Evolutionary conservation across 225 moss, liverwort and hornwort species (phyloP).

Genomic region (Pseudisothecium myosuroides): DNA sequence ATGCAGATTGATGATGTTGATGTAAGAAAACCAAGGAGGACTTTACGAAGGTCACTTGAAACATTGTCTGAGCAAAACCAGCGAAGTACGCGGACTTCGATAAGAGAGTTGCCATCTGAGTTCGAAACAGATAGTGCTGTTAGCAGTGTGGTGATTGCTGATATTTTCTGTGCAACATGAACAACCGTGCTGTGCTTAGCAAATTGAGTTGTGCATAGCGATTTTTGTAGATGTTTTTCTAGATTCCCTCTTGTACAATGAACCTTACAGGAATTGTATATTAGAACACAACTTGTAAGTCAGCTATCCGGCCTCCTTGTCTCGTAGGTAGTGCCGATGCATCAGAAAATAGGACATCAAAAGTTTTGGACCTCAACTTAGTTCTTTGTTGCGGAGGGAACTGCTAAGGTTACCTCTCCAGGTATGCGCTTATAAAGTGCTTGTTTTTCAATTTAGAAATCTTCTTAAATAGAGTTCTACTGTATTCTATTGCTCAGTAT

Average conservation of each 20-base stretch:
- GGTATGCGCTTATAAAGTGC: neutral
- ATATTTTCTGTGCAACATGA: neutral
- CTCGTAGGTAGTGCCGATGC: neutral
- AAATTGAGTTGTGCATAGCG: slow-evolving; percentile 4
- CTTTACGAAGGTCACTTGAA: neutral
- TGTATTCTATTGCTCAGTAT: neutral
- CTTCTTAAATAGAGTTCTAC: neutral
- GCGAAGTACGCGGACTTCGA: neutral
- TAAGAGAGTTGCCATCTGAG: neutral
- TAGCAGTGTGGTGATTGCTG: neutral
- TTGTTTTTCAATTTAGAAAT: neutral
- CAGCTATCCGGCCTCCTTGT: neutral
- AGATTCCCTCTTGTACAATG: neutral
- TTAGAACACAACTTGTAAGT: neutral
- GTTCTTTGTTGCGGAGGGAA: neutral
- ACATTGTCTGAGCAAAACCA: neutral
- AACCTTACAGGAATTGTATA: neutral
- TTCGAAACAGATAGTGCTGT: neutral
- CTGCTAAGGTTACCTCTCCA: neutral
- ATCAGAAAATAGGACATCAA: neutral
- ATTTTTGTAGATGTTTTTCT: neutral
- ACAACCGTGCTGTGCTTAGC: neutral
- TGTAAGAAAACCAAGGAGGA: neutral
- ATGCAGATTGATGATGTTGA: neutral
- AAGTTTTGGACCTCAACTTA: neutral